A percentile compares a stretch with the other conserved stretches of the same genome.
Conservation (phyloP, 352 stramenopile genomes). For the Chrysophaeum taylorii region DNA sequence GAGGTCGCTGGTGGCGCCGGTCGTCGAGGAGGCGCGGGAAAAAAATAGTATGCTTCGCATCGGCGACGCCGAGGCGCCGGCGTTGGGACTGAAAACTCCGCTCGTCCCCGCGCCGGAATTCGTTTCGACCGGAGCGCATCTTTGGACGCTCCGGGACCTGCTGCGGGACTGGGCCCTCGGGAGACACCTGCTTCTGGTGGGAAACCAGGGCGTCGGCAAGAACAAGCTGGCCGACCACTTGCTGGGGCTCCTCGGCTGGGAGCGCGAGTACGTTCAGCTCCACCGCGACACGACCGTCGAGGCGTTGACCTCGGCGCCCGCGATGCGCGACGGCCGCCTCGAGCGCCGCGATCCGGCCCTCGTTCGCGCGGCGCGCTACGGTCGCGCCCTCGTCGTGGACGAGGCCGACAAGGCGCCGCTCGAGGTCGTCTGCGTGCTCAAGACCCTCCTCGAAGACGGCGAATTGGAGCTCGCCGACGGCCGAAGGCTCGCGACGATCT, state of each 20-base stretch:
- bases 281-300: constrained; percentile 88
- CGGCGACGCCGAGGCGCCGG: constrained; percentile 61
- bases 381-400: constrained; percentile 79
- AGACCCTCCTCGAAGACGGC: constrained; percentile 86
- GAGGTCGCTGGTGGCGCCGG: constrained; percentile 40
- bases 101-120: constrained; percentile 72
- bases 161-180: constrained; percentile 58
- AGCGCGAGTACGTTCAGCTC: constrained; percentile 91
- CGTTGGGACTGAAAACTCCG: no score
- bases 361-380: constrained; percentile 73
- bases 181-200: constrained; percentile 78
- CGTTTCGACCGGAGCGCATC: constrained; percentile 76
- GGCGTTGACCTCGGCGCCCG: constrained; percentile 75
- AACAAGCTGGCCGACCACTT: constrained; percentile 85
- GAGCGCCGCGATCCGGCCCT: constrained; percentile 81
- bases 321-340: constrained; percentile 69
- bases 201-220: constrained; percentile 87
- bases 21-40: neutral
- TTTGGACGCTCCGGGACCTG: constrained; percentile 62
- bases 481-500: constrained; percentile 35
- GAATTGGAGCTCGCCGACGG: constrained; percentile 81
- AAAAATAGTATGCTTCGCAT: constrained; percentile 42
- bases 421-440: constrained; percentile 87
- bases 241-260: constrained; percentile 68
- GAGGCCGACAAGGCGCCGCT: constrained; percentile 90